phyloP scores from a whole-genome alignment of 768 basidiomycete species.

The Lactarius sp. region DNA sequence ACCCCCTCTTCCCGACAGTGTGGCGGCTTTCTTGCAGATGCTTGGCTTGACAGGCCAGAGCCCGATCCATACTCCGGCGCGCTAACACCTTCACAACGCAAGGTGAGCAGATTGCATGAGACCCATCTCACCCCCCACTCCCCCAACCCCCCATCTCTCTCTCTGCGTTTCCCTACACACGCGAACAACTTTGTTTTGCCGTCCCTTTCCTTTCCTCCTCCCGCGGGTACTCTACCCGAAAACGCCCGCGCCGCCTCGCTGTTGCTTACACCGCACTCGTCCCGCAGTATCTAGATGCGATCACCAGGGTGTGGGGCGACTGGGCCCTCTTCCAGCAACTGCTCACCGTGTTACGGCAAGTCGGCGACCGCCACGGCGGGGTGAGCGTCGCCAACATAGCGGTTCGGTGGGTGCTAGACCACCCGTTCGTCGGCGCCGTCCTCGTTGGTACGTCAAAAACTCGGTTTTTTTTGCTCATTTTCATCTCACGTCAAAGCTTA shows the following conservation, averaged over 20 bases:
- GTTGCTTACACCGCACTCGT: neutral
- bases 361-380: constrained; percentile 63
- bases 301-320: constrained; percentile 70
- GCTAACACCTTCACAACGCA: constrained; percentile 79
- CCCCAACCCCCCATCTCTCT: neutral
- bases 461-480: neutral
- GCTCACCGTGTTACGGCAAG: constrained; percentile 49
- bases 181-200: neutral
- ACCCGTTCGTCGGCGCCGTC: constrained; percentile 70
- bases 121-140: neutral
- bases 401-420: constrained; percentile 79
- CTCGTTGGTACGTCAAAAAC: constrained; percentile 52
- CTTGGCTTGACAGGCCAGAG: constrained; percentile 62
- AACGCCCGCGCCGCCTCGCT: neutral
- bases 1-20: constrained; percentile 44
- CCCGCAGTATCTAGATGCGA: constrained; percentile 75
- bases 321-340: constrained; percentile 74
- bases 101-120: constrained; percentile 36
- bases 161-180: neutral
- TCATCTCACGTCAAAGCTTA: neutral
- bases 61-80: constrained; percentile 65
- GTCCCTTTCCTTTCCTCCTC: neutral
- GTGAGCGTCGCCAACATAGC: constrained; percentile 74
- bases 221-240: neutral
- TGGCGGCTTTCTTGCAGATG: constrained; percentile 76